These are phyloP conservation scores for Solanum aculeatissimum DNA, from an alignment of 305 asterid species.

Conservation along the genomic window DNA sequence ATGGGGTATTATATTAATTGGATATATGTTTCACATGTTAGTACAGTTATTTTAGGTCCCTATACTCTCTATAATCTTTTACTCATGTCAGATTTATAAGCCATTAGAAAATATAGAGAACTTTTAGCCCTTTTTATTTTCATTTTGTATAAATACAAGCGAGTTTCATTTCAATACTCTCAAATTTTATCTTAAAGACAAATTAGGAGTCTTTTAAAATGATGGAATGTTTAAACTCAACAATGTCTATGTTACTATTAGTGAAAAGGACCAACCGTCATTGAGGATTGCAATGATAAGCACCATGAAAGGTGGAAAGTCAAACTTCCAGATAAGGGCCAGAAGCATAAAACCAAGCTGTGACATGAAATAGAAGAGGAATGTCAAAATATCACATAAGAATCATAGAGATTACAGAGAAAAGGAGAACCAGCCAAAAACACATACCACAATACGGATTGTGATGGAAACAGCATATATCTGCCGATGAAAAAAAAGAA, in stretches of 20 bases:
- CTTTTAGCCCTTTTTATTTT: neutral
- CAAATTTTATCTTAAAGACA: neutral
- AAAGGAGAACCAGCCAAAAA: neutral
- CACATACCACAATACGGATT: slow-evolving; percentile 95
- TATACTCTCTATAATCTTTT: neutral
- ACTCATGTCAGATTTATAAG: neutral
- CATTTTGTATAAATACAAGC: neutral
- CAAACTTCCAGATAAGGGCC: slow-evolving; percentile 91
- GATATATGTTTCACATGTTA: neutral
- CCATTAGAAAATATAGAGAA: neutral
- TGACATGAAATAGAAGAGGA: slow-evolving; percentile 3
- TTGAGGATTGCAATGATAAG: slow-evolving; percentile 97
- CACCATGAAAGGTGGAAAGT: slow-evolving; percentile 99
- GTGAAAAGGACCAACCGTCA: slow-evolving; percentile 43
- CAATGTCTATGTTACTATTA: neutral
- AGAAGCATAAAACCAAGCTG: slow-evolving; percentile 98
- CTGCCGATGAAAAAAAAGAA: slow-evolving; percentile 25
- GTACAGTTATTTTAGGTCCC: neutral
- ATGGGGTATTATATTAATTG: neutral
- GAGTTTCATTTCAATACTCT: neutral
- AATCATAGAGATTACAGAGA: neutral
- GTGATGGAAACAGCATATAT: slow-evolving; percentile 98
- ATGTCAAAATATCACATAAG: neutral
- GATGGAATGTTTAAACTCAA: neutral
- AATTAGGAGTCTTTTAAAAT: neutral